Evolutionary conservation across 2,329 filamentous ascomycete species (phyloP).

Genomic region (Cercospora citrullina): DNA sequence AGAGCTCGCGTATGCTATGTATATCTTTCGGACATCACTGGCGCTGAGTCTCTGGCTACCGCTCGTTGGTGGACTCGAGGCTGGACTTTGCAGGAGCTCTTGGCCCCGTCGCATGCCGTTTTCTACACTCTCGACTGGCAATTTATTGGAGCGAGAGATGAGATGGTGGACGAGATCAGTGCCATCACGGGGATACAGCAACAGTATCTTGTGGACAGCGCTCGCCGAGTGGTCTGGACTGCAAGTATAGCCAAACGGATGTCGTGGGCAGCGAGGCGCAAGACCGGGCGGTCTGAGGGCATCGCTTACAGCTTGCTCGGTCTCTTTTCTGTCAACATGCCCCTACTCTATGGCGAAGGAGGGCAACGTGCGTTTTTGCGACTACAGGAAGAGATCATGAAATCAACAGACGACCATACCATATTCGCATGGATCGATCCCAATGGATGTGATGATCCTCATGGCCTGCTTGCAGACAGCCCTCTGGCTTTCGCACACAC

Average conservation of each 20-base stretch:
- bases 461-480: neutral
- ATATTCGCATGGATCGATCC: neutral
- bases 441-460: neutral
- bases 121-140: neutral
- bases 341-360: neutral
- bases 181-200: neutral
- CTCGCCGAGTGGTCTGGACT: neutral
- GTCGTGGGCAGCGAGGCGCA: neutral
- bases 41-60: neutral
- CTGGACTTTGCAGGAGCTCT: neutral
- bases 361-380: neutral
- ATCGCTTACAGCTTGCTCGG: neutral
- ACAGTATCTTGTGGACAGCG: neutral
- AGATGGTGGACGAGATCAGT: neutral
- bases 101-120: neutral
- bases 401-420: neutral
- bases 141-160: neutral
- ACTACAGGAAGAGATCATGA: neutral
- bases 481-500: neutral
- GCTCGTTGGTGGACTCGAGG: neutral
- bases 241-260: neutral
- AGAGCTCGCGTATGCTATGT: neutral
- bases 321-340: neutral
- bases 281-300: neutral
- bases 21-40: neutral